phyloP scores from a whole-genome alignment of 2,329 filamentous ascomycete genomes.

The Penicillium sp. region DNA sequence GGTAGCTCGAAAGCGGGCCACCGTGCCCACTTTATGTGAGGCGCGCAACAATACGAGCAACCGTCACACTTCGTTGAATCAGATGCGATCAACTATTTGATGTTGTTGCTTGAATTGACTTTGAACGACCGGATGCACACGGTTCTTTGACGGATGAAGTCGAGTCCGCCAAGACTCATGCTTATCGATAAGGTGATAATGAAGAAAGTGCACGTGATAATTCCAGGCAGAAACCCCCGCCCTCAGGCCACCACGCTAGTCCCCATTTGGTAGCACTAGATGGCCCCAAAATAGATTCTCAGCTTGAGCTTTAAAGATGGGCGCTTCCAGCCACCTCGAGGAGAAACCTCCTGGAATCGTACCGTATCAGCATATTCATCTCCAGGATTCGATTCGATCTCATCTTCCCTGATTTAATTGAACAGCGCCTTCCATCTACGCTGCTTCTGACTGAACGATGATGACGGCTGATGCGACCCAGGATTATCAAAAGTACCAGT shows the following conservation, averaged over 20 bases:
- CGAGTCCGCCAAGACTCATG: constrained; percentile 8
- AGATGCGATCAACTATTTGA: not conserved
- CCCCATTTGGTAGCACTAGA: constrained; percentile 24
- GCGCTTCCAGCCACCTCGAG: constrained; percentile 28
- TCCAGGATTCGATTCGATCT: not conserved
- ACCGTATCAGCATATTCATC: not conserved
- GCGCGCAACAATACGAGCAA: not conserved
- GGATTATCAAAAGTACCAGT: constrained; percentile 10
- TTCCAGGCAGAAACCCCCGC: constrained; percentile 29
- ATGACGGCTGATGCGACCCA: constrained; percentile 8
- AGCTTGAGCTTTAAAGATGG: constrained; percentile 26
- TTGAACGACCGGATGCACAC: not conserved
- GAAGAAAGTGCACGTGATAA: constrained; percentile 12
- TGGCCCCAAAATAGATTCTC: constrained; percentile 37
- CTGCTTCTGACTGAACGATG: constrained; percentile 6
- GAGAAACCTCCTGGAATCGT: constrained; percentile 21
- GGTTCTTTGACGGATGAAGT: constrained; percentile 8
- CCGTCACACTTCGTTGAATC: not conserved
- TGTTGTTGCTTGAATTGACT: not conserved
- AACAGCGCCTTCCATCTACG: constrained; percentile 1
- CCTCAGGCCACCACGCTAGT: constrained; percentile 28
- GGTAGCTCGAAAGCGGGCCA: not conserved
- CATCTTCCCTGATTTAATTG: not conserved
- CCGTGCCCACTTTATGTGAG: constrained; percentile 9
- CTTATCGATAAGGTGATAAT: constrained; percentile 26